Base-by-base conservation (phyloP, 2,329 filamentous ascomycete genomes). In the Botryosphaeria dothidea region DNA sequence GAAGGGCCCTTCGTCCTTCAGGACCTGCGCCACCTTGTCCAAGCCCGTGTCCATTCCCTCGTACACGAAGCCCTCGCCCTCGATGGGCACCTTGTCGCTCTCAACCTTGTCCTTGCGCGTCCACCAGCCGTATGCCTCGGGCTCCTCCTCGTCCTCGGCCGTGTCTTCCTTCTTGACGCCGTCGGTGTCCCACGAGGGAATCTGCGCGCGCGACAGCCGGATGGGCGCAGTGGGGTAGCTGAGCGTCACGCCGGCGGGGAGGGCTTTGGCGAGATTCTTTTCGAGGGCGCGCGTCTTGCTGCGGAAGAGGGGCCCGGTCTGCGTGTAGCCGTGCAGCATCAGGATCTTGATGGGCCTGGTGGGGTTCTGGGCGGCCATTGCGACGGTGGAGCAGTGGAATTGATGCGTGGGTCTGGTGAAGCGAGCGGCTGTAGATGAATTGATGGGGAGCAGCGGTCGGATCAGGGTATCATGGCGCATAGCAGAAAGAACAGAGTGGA, bases 241-340 rank as follows among this genome's bases (percentile, higher is more conserved):
- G 75, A 82, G 71, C 19, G 80, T 71, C n/a, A 81, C 72, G 31
- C 79, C 81, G 1, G 78, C 78, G 8, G 87, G 85, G 68, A 97
- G 90, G 29, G 87, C 81, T 74, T 96, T 97, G 67, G 82, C 78
- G 65, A 97, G 85, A 62, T 89, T 82, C 78, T 97, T 97, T 71
- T 93, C 88, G 1, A 97, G 83, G 11, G 92, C 92, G 76, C 92
- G 91, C 51, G 92, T 96, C 81, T 97, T 97, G 77, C 90, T 86
- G 75, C 88, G 90, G 85, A 97, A 97, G 68, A 93, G 83, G 3
- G 89, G 79, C 3, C 93, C 93, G 29, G 92, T 96, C 83, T 98
- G 94, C 7, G 94, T 97, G 85, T 89, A 97, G 78, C 94, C 91
- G 71, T 84, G 82, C 13, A 84, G 78, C 81, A 83, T 82, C 66